Evolutionary conservation across 176 grass and related monocot genomes (phyloP), one percentile per base, ranked within the genome.

Genomic region (Elaeis guineensis): DNA sequence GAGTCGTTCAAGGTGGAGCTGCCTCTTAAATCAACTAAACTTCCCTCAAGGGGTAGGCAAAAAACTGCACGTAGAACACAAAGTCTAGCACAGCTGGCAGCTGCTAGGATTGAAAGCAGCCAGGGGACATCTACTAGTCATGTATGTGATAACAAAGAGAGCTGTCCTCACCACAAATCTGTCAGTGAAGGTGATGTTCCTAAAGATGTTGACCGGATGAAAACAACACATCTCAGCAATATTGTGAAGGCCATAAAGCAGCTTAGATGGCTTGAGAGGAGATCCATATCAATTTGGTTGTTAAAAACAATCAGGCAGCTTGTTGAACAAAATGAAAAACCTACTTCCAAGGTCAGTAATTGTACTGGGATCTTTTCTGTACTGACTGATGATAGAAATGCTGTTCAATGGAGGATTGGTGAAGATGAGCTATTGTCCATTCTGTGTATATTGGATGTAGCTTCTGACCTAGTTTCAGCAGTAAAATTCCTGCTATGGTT

Each of bases 81-180:
- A 58, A 89, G 79, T 76, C 79, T 98, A 35, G 88, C 94, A 62
- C 94, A 93, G 63, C 86, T 98, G 76, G 88, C 85, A 35, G 67
- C 81, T 81, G 73, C 84, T 76, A 76, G 88, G 67, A 98, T 93
- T 67, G 94, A 98, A 76, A 84, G 88, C 70, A 93, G 85, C 69
- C 88, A 93, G 57, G 88, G 93, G 50, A 88, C 94, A 61, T 98
- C 94, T 74, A 89, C 94, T 68, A 98, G 94, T 69, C 94, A 98
- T 92, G 81, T 89, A 53, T 98, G 94, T 49, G 88, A 98, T 69
- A 98, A 77, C 66, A 98, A 98, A 64, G 55, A 83, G 69, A 80
- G 70, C 58, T 93, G 94, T 64, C 79, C 85, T 16, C 94, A 93
- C 71, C 94, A 89, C 74, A 83, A 89, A 77, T 76, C 88, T 70